These are phyloP conservation scores for Hortiboletus flavorubellus DNA, from an alignment of 768 basidiomycete genomes.

Conservation along the genomic window DNA sequence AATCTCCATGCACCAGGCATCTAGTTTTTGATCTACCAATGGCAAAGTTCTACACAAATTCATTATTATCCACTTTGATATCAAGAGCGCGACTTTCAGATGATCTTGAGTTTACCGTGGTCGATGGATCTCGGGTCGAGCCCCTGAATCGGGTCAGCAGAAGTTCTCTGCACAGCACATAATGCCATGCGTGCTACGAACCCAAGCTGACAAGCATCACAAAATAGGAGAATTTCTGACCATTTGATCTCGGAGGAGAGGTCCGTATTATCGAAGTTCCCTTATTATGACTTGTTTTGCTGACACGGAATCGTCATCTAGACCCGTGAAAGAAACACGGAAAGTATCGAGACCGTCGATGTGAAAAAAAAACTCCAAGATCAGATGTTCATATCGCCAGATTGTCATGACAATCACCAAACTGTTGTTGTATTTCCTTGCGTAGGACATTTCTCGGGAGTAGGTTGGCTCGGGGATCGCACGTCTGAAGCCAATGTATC, in stretches of 20 bases:
- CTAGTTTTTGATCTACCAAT: slow-evolving; percentile 32
- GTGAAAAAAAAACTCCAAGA: slow-evolving; percentile 12
- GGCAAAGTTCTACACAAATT: slow-evolving; percentile 36
- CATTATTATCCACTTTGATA: slow-evolving; percentile 33
- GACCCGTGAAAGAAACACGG: slow-evolving; percentile 15
- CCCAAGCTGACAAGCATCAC: slow-evolving; percentile 7
- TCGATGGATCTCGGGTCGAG: slow-evolving; percentile 18
- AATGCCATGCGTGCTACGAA: not conserved
- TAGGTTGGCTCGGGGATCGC: not conserved
- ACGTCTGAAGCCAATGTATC: slow-evolving; percentile 6
- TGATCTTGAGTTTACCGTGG: slow-evolving; percentile 22
- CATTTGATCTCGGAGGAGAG: slow-evolving; percentile 11
- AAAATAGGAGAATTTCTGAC: slow-evolving; percentile 10
- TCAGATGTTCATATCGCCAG: slow-evolving; percentile 2
- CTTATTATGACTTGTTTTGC: not conserved
- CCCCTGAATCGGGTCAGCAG: slow-evolving; percentile 14
- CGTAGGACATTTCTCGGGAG: not conserved
- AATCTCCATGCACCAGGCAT: slow-evolving; percentile 15
- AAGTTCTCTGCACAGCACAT: not conserved
- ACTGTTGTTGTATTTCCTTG: not conserved
- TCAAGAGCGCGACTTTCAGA: slow-evolving; percentile 22
- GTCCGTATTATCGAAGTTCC: not conserved
- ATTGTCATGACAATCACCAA: not conserved
- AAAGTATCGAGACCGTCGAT: slow-evolving; percentile 16
- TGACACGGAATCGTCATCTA: not conserved